Evolutionary conservation across 2,329 filamentous ascomycete genomes (phyloP).

Genomic region (Pseudogymnoascus verrucosus): DNA sequence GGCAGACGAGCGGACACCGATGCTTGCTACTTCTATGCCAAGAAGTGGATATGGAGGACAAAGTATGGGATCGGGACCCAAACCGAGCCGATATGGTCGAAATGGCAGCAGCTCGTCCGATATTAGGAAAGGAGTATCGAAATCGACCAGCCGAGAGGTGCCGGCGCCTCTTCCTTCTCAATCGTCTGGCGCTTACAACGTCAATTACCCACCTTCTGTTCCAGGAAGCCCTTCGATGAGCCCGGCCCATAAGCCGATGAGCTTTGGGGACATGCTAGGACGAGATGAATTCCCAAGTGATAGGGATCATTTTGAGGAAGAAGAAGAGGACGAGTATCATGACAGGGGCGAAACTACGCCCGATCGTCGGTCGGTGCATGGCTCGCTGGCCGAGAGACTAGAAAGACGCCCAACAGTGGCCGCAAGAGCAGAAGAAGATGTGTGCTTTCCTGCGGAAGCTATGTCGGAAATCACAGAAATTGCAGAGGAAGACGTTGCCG

Average conservation of each 20-base stretch:
- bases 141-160: background rate
- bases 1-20: conserved; percentile 44
- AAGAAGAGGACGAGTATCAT: background rate
- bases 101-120: conserved; percentile 35
- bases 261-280: conserved; percentile 63
- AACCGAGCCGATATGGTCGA: conserved; percentile 34
- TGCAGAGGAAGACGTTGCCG: conserved; percentile 63
- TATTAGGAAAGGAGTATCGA: conserved; percentile 28
- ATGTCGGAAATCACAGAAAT: conserved; percentile 79
- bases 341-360: conserved; percentile 16
- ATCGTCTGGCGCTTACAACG: conserved; percentile 39
- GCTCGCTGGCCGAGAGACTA: background rate
- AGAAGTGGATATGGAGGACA: conserved; percentile 22
- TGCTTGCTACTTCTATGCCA: conserved; percentile 40
- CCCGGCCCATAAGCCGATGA: conserved; percentile 43
- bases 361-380: conserved; percentile 30
- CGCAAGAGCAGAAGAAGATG: conserved; percentile 70
- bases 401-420: conserved; percentile 50
- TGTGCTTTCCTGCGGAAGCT: conserved; percentile 78
- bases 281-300: conserved; percentile 48
- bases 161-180: background rate
- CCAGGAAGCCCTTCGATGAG: conserved; percentile 52
- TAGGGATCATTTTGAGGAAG: background rate
- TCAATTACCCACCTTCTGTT: conserved; percentile 63
- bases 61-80: conserved; percentile 31